phyloP scores from a whole-genome alignment of 2,329 filamentous ascomycete genomes.

The Aspergillus arachidicola region DNA sequence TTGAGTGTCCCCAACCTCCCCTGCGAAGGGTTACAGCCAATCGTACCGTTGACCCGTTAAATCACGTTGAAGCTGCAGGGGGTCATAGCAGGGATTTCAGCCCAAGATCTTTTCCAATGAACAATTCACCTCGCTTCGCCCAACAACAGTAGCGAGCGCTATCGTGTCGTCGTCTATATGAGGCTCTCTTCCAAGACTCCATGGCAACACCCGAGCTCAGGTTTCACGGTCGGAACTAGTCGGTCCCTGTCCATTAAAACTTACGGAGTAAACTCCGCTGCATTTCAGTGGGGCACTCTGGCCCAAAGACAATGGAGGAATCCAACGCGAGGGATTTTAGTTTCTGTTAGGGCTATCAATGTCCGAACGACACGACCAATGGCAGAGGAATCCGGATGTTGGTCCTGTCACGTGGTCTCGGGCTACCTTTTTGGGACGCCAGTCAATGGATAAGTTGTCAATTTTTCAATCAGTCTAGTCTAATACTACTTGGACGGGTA shows the following conservation, averaged over 20 bases:
- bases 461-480: background rate
- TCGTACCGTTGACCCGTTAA: background rate
- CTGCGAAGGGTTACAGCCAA: background rate
- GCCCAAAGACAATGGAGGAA: background rate
- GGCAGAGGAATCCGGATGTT: background rate
- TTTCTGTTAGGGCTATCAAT: background rate
- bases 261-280: background rate
- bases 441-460: background rate
- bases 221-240: too few species aligned
- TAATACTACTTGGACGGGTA: background rate
- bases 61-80: background rate
- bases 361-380: background rate
- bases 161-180: too few species aligned
- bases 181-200: too few species aligned
- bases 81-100: background rate
- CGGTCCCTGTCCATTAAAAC: background rate
- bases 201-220: too few species aligned
- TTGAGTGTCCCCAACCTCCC: background rate
- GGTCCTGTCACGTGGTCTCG: background rate
- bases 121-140: too few species aligned
- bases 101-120: background rate
- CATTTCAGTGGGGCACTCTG: background rate
- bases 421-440: background rate
- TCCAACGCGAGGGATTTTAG: background rate
- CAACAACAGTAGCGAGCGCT: too few species aligned